A percentile compares a stretch with the other conserved stretches of the same genome.
These are phyloP conservation scores for Halenospora varia DNA, from an alignment of 495 filamentous ascomycete genomes.

Conservation along the genomic window DNA sequence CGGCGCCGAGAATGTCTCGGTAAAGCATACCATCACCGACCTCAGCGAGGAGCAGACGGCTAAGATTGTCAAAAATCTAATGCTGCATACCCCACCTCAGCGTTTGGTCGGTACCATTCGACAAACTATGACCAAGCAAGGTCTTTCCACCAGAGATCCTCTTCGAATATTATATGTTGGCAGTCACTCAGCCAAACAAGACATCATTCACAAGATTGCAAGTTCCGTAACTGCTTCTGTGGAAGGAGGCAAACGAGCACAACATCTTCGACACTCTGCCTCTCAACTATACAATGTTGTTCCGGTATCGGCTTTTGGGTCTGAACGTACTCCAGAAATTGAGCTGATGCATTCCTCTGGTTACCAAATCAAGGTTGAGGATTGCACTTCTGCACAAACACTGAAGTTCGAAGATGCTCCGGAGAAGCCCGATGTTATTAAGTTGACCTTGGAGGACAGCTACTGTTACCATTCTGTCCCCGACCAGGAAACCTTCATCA, in stretches of 20 bases:
- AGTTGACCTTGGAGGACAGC: constrained; percentile 57
- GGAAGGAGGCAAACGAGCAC: constrained; percentile 23
- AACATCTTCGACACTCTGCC: constrained; percentile 21
- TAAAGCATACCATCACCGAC: constrained; percentile 59
- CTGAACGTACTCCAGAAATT: constrained; percentile 61
- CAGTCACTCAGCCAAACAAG: constrained; percentile 54
- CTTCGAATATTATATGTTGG: constrained; percentile 70
- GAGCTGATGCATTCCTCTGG: constrained; percentile 66
- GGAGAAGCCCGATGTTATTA: constrained; percentile 33
- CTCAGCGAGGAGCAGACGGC: constrained; percentile 50
- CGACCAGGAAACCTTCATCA: constrained; percentile 22
- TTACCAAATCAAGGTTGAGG: constrained; percentile 69
- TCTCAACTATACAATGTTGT: constrained; percentile 68
- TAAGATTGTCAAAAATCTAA: constrained; percentile 39
- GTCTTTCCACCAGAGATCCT: constrained; percentile 59
- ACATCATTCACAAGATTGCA: constrained; percentile 72
- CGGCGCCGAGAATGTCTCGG: constrained; percentile 50
- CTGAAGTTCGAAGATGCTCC: constrained; percentile 32
- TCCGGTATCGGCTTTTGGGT: constrained; percentile 66
- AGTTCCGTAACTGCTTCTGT: constrained; percentile 51
- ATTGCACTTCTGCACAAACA: constrained; percentile 55
- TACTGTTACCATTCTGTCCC: constrained; percentile 29
- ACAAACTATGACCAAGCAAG: constrained; percentile 66
- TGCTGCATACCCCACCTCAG: constrained; percentile 28
- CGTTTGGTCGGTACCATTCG: constrained; percentile 55